Base-by-base conservation (phyloP, 257 asterid genomes). In the Forsythia viridissima region DNA sequence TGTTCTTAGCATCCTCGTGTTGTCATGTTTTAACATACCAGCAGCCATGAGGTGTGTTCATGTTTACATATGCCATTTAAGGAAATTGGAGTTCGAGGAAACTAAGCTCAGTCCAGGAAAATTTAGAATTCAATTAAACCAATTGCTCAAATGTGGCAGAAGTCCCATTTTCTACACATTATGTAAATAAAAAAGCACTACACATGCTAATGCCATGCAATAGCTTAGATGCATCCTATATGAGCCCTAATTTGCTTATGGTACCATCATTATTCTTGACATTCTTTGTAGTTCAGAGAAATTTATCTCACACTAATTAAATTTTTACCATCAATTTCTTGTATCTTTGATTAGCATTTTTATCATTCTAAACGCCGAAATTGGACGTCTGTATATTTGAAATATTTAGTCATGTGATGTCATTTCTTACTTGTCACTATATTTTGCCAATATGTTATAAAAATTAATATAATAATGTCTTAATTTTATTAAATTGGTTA, bases 271-370 rank as follows among this genome's bases (percentile, higher is more conserved):
- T 21, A 59, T 18, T 57, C 34, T 57, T 57, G 6, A 2, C 34
- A 57, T 57, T 57, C 66, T 59, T 59, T 59, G 36, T 59, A 20
- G n/a, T 59, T 59, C 12, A n/a, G 36, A 15, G 40, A 77, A 70
- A 72, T 59, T 72, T 73, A 21, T 37, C 30, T n/a, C 20, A 59
- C 40, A 36, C 61, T 52, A 41, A 57, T 59, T 18, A 21, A 20
- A 30, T 43, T 81, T 71, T 42, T 21, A 55, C 10, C 37, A 80
- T 77, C 71, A 77, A 76, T 9, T 12, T 1, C 57, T 48, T 48
- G 18, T 48, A 48, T 48, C n/a, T 59, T 57, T 59, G 30, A 20
- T 59, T 43, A 13, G n/a, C 4, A 65, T 76, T 48, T 30, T 5
- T 10, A 10, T 42, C 72, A 55, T 73, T 55, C 70, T 36, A 21